Conservation (phyloP, 345 rosid species). For the Hypericum androsaemum region DNA sequence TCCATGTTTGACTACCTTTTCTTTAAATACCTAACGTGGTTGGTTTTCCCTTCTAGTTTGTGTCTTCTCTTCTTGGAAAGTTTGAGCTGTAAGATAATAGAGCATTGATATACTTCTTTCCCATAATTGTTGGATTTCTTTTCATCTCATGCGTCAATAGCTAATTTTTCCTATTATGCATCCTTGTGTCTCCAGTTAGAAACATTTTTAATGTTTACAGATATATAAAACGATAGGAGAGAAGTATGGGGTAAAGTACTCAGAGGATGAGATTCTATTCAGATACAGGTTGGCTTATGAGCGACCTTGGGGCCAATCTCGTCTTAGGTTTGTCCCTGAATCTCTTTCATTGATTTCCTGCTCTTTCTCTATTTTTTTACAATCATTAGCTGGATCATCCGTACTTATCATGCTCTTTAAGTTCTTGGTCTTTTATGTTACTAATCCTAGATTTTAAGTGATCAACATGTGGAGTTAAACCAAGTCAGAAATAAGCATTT, state of each 20-base stretch:
- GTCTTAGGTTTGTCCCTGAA: constrained; percentile 57
- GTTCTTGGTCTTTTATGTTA: too few species aligned
- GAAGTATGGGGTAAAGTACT: constrained; percentile 83
- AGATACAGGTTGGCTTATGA: constrained; percentile 84
- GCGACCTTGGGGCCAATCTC: constrained; percentile 94
- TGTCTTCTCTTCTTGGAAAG: too few species aligned
- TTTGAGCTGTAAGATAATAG: too few species aligned
- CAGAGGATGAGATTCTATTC: constrained; percentile 75
- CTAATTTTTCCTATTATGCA: background rate
- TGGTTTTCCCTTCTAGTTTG: too few species aligned
- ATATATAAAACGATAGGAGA: constrained; percentile 79
- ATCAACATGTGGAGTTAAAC: too few species aligned
- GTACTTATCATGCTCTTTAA: too few species aligned
- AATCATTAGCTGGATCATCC: background rate
- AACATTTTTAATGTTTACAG: constrained; percentile 23
- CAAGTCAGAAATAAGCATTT: too few species aligned
- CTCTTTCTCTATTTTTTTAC: background rate
- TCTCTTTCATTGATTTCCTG: background rate
- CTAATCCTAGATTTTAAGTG: too few species aligned
- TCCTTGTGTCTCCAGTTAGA: background rate
- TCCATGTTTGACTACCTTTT: too few species aligned
- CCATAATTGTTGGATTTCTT: too few species aligned
- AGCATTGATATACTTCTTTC: too few species aligned
- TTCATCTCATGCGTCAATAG: background rate
- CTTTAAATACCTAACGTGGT: too few species aligned